Evolutionary conservation across 1,284 basidiomycete genomes (phyloP).

Genomic region (Sphaerobolus stellatus): DNA sequence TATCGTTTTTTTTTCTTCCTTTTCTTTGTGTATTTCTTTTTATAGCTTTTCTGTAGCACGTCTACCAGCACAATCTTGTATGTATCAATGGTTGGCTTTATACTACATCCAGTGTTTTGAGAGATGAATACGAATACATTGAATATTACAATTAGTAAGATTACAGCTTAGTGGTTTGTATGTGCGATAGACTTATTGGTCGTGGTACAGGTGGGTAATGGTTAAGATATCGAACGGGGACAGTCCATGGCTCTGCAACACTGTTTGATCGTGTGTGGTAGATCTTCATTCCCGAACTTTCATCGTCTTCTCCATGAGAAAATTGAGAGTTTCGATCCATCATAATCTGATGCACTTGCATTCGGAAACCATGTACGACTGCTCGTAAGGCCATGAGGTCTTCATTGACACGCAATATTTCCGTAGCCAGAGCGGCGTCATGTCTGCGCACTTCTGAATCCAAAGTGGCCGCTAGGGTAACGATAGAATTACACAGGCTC

Average conservation of each 20-base stretch:
- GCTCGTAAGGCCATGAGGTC: slow-evolving; percentile 74
- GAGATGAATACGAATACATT: not conserved
- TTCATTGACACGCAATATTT: slow-evolving; percentile 69
- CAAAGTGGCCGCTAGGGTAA: slow-evolving; percentile 55
- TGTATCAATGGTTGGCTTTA: not conserved
- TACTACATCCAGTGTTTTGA: not conserved
- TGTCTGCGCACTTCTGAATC: slow-evolving; percentile 63
- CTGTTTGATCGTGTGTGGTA: slow-evolving; percentile 1
- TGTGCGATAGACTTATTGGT: slow-evolving; percentile 16
- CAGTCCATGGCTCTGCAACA: slow-evolving; percentile 13
- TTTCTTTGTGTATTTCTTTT: slow-evolving; percentile 2
- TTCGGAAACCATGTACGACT: slow-evolving; percentile 73
- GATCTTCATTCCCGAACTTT: not conserved
- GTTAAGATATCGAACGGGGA: slow-evolving; percentile 18
- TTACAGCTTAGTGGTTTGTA: slow-evolving; percentile 17
- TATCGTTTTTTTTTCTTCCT: slow-evolving; percentile 4
- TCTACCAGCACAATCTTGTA: not conserved
- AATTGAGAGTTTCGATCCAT: slow-evolving; percentile 63
- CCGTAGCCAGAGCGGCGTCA: slow-evolving; percentile 68
- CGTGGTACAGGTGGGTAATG: slow-evolving; percentile 17
- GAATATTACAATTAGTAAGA: slow-evolving; percentile 11
- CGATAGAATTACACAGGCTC: slow-evolving; percentile 59
- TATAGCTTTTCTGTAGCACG: not conserved
- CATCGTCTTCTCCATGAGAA: slow-evolving; percentile 35
- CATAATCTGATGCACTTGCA: slow-evolving; percentile 76